phyloP scores from a whole-genome alignment of 345 rosid species.

The Adansonia digitata region DNA sequence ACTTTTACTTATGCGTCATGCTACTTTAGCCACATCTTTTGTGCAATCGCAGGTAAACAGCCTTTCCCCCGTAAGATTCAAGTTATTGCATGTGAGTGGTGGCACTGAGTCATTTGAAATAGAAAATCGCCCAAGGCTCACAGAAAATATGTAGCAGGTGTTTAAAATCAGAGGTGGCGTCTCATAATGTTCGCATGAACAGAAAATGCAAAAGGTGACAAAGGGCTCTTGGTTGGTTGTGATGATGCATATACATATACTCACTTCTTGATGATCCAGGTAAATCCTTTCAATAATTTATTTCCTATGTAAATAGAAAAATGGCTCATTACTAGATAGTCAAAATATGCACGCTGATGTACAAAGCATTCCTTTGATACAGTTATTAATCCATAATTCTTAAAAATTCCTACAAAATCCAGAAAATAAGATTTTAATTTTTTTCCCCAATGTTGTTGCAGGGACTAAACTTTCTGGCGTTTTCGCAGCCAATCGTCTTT shows the following conservation, averaged over 20 bases:
- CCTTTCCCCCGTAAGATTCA: no score
- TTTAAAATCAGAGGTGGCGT: no score
- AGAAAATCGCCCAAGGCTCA: no score
- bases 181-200: background rate
- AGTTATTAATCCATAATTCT: background rate
- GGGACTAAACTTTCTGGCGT: background rate
- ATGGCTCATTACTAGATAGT: background rate
- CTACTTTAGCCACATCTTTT: no score
- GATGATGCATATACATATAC: background rate
- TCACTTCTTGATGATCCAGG: background rate
- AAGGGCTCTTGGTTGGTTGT: background rate
- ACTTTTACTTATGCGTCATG: no score
- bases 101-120: no score
- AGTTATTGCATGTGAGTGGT: no score
- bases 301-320: background rate
- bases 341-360: background rate
- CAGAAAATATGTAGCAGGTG: no score
- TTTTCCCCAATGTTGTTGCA: background rate
- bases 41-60: no score
- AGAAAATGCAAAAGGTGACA: background rate
- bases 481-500: background rate
- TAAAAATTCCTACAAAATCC: no score
- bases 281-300: background rate
- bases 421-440: background rate
- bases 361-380: background rate